Conservation (phyloP, 148 eudicot species). For the Selenicereus undatus region DNA sequence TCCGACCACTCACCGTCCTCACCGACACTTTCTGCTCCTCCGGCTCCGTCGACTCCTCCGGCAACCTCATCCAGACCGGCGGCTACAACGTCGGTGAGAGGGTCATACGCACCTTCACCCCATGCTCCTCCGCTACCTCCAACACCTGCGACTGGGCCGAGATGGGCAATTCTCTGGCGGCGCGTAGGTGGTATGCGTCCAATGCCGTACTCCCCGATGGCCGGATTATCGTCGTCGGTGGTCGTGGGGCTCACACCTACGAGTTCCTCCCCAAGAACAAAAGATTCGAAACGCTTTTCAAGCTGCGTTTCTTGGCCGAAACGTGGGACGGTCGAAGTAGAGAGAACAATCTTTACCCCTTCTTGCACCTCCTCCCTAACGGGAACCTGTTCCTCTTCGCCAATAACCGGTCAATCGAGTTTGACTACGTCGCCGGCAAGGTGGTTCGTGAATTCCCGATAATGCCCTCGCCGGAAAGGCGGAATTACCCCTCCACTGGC, state of each 20-base stretch:
- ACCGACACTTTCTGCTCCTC: conserved; percentile 87
- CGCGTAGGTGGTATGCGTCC: conserved; percentile 77
- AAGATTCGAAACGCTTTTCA: not conserved
- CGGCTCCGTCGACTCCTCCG: conserved; percentile 54
- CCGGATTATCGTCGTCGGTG: conserved; percentile 64
- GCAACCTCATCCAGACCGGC: conserved; percentile 72
- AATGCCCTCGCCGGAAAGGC: conserved; percentile 51
- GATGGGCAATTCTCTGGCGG: conserved; percentile 28
- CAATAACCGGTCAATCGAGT: conserved; percentile 50
- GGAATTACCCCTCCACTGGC: conserved; percentile 76
- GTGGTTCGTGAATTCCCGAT: conserved; percentile 49
- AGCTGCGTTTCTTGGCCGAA: conserved; percentile 41
- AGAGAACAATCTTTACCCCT: conserved; percentile 94
- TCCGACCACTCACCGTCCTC: conserved; percentile 48
- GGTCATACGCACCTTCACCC: conserved; percentile 53
- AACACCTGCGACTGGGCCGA: conserved; percentile 62
- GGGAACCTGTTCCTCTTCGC: conserved; percentile 74
- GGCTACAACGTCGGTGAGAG: conserved; percentile 61
- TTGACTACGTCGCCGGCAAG: conserved; percentile 34
- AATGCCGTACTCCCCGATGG: conserved; percentile 75
- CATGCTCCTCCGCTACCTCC: conserved; percentile 27
- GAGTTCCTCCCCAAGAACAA: conserved; percentile 62
- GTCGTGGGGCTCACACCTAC: conserved; percentile 58
- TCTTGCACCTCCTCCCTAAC: conserved; percentile 67
- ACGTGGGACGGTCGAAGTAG: conserved; percentile 50